Conservation (phyloP, 2,329 filamentous ascomycete genomes). For the Pseudocercospora musae region DNA sequence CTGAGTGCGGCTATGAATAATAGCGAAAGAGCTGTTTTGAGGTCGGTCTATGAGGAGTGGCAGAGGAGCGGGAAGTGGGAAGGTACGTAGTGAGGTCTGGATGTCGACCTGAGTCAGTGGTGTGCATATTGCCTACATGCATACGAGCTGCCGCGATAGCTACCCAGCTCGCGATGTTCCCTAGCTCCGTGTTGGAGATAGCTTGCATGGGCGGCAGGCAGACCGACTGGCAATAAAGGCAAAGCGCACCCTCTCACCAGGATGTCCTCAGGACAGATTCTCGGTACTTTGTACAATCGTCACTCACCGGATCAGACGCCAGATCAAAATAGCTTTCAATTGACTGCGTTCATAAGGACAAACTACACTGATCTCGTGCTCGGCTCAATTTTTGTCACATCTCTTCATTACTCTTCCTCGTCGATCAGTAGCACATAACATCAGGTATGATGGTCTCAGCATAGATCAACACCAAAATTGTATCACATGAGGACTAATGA, state of each 20-base stretch:
- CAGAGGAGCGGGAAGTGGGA: slow-evolving; percentile 36
- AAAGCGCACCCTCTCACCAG: not conserved
- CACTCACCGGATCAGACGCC: not conserved
- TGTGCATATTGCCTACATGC: not conserved
- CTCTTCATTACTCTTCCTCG: too few species aligned
- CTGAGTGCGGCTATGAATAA: slow-evolving; percentile 53
- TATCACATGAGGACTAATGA: not conserved
- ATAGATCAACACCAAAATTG: not conserved
- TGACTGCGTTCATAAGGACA: too few species aligned
- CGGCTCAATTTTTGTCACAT: too few species aligned
- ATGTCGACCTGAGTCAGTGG: not conserved
- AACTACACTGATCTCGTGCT: too few species aligned
- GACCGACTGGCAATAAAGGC: not conserved
- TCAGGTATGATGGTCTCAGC: too few species aligned
- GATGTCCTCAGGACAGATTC: not conserved
- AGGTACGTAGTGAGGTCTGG: slow-evolving; percentile 16
- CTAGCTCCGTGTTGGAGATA: not conserved
- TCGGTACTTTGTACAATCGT: not conserved
- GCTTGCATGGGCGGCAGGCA: not conserved
- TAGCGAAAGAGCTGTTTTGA: slow-evolving; percentile 52
- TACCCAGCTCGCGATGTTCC: not conserved
- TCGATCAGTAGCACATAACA: too few species aligned
- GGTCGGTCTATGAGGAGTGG: slow-evolving; percentile 53
- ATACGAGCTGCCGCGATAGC: too few species aligned
- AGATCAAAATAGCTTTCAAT: too few species aligned